Evolutionary conservation across 805 yeast genomes (phyloP), one percentile per base, ranked within the genome.

Genomic region (Pichia deserticola): DNA sequence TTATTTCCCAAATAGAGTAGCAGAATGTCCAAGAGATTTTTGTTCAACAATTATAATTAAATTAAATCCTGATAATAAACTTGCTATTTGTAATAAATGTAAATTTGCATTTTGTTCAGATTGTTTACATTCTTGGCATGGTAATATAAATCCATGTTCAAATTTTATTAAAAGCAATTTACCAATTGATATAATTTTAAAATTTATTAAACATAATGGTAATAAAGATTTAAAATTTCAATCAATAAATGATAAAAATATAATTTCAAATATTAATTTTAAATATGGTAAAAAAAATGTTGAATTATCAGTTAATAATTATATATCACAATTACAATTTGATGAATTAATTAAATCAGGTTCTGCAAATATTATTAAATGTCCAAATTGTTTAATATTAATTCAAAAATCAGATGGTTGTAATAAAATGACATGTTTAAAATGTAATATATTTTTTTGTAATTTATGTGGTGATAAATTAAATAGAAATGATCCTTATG

Each of bases 121-220:
- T 30, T 82, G 87, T 60, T 61, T 70, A 6, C 81, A 74, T 54
- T 76, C 84, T 4, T 81, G 83, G 81, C 87, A 82, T 61, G 84
- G 84, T 1, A 66, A 68, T 13, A 68, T 66, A 45, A 74, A 74
- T 50, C 59, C 59, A 30, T 82, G 87, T 60, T 64, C 57, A 46
- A 57, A 59, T 51, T 67, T 52, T 52, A 60, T 45, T 57, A 71
- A 53, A 13, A 66, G n/a, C n/a, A n/a, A 65, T 5, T 65, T 71
- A 13, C 61, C 76, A 3, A 66, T 64, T 45, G 64, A 59, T 15
- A 76, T 73, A 50, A 54, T 77, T 0, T 62, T 65, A 11, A 54
- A 58, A 2, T 66, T 71, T 56, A 59, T 70, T 1, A 61, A 58
- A 1, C 69, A 65, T 32, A 64, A 68, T 13, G 43, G 47, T 32